Conservation (phyloP, 345 rosid genomes). For the Dipteronia sinensis region DNA sequence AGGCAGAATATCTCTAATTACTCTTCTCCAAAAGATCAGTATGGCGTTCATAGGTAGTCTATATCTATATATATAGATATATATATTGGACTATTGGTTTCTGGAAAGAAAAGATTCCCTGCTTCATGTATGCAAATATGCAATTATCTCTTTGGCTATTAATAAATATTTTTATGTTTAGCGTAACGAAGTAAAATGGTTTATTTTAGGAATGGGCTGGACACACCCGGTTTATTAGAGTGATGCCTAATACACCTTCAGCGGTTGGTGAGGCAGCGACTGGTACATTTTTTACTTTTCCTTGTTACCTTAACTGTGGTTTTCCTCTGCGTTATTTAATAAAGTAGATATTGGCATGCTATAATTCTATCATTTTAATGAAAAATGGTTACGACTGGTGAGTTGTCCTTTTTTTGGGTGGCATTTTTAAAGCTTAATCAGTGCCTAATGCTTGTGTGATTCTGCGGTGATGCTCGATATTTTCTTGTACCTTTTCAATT, state of each 20-base stretch:
- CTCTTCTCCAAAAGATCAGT: background rate
- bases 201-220: constrained; percentile 80
- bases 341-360: background rate
- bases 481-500: background rate
- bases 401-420: background rate
- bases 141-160: background rate
- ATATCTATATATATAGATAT: background rate
- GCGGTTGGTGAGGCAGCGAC: constrained; percentile 89
- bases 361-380: background rate
- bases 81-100: background rate
- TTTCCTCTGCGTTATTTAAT: background rate
- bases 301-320: background rate
- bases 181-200: background rate
- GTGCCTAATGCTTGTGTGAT: background rate
- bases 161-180: background rate
- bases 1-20: background rate
- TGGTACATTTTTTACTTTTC: constrained; percentile 36
- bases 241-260: constrained; percentile 92
- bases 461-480: background rate
- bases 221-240: constrained; percentile 73
- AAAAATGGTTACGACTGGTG: background rate
- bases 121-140: background rate
- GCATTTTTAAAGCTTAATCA: background rate
- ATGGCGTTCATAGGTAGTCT: background rate
- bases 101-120: background rate